Evolutionary conservation across 2,329 filamentous ascomycete genomes (phyloP).

Genomic region (Cercospora sp.): DNA sequence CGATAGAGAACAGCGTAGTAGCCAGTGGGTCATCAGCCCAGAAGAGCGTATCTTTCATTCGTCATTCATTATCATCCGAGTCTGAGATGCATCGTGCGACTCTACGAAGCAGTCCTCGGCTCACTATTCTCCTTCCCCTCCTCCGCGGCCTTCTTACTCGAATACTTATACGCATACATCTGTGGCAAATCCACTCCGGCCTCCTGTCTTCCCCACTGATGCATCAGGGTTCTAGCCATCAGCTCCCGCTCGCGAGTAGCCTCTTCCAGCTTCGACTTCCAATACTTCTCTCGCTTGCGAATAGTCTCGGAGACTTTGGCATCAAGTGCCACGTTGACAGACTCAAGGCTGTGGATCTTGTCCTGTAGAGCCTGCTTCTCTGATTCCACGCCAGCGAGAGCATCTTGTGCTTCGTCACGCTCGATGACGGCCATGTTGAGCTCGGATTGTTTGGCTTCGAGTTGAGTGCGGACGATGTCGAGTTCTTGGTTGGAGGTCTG

Average conservation of each 20-base stretch:
- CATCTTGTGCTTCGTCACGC: slow-evolving; percentile 32
- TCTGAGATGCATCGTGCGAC: background rate
- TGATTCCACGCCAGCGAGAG: slow-evolving; percentile 12
- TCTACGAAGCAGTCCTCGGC: slow-evolving; percentile 8
- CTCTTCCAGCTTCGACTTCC: slow-evolving; percentile 29
- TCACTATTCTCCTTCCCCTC: slow-evolving; percentile 20
- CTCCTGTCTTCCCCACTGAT: slow-evolving; percentile 73
- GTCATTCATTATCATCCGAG: background rate
- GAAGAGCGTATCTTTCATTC: background rate
- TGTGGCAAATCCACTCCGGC: slow-evolving; percentile 37
- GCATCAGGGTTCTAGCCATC: slow-evolving; percentile 60
- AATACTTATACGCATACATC: slow-evolving; percentile 39
- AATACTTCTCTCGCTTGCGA: slow-evolving; percentile 29
- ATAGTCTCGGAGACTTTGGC: slow-evolving; percentile 27
- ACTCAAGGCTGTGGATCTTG: slow-evolving; percentile 23
- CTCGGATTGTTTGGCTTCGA: slow-evolving; percentile 28
- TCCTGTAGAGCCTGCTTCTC: slow-evolving; percentile 11
- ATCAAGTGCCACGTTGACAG: slow-evolving; percentile 31
- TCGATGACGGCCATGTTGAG: slow-evolving; percentile 34
- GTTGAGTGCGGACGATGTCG: slow-evolving; percentile 23
- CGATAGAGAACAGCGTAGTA: no score
- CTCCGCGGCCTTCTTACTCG: background rate
- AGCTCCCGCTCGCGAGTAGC: slow-evolving; percentile 35
- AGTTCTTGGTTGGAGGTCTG: slow-evolving; percentile 22
- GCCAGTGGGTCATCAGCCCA: background rate